Base-by-base conservation (phyloP, 768 basidiomycete genomes). In the Suillus cothurnatus region DNA sequence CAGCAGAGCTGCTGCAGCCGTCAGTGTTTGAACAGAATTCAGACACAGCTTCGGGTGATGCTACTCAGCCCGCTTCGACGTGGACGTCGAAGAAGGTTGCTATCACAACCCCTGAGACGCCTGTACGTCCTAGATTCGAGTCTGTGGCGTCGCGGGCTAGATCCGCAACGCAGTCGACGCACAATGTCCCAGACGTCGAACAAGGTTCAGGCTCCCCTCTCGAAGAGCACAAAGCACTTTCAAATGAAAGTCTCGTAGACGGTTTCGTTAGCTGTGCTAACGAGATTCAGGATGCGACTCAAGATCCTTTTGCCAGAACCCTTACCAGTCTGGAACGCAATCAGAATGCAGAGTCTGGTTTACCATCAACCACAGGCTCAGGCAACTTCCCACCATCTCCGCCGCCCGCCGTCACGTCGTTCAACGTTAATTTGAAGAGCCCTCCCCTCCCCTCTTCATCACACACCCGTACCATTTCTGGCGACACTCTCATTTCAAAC, bases 1-100 rank as follows among this genome's bases (percentile, higher is more conserved):
- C 75, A 32, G 69, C 61, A 38, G 76, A 78, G 39, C 71, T 72
- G 52, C 67, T 71, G 6, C 75, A 70, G 39, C 63, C 72, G 12
- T 64, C 69, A 12, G 58, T 26, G 32, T 67, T 67, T 50, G 21
- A 61, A 39, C 66, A 64, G 52, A 39, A 39, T 12, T 39, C 38
- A 39, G 38, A 39, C 26, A 1, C 38, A 38, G 17, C 32, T 34
- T 14, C 53, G 21, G 53, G 26, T 19, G 17, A 41, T 41, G 26
- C 26, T 12, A 39, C 26, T 59, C 57, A 39, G 26, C 17, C 17
- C 39, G 23, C 38, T 9, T 38, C 36, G 57, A 26, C 57, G 17
- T 39, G 38, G 5, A 41, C 65, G 15, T 52, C 67, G 11, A 64
- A 34, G 60, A 71, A 69, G 47, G 55, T 49, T 64, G 28, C 57